phyloP scores from a whole-genome alignment of 805 yeast species.

The Wickerhamomyces kurtzmanii region DNA sequence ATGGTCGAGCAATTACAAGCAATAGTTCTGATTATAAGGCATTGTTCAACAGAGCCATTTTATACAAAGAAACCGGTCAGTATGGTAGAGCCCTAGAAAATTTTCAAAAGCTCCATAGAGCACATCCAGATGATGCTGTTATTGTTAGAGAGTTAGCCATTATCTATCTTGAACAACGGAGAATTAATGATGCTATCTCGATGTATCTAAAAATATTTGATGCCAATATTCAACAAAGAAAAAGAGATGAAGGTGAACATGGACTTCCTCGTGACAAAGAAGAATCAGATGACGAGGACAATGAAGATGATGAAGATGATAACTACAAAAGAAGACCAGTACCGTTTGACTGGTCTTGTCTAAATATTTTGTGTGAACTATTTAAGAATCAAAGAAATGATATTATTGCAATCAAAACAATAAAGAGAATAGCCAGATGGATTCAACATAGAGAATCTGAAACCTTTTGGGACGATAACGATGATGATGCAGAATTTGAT shows the following conservation, averaged over 20 bases:
- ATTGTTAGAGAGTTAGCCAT: conserved; percentile 55
- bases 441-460: conserved; percentile 56
- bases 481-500: conserved; percentile 80
- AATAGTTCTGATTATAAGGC: conserved; percentile 34
- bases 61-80: conserved; percentile 59
- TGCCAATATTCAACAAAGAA: conserved; percentile 38
- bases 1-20: conserved; percentile 52
- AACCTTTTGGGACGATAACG: conserved; percentile 31
- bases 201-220: conserved; percentile 58
- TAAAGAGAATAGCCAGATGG: conserved; percentile 76
- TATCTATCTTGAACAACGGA: conserved; percentile 34
- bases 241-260: conserved; percentile 16
- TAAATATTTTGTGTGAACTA: conserved; percentile 76
- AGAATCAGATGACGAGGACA: conserved; percentile 10
- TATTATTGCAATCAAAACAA: conserved; percentile 49
- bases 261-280: conserved; percentile 22
- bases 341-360: conserved; percentile 77
- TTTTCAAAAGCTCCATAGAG: conserved; percentile 44
- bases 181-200: conserved; percentile 66
- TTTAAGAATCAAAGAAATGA: conserved; percentile 62
- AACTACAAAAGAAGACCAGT: conserved; percentile 11
- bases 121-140: conserved; percentile 49
- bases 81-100: conserved; percentile 68
- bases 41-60: conserved; percentile 52
- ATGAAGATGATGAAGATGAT: conserved; percentile 10